A percentile compares a stretch with the other conserved stretches of the same genome.
These are phyloP conservation scores for Raphanus raphanistrum DNA, from an alignment of 345 rosid genomes.

Conservation along the genomic window DNA sequence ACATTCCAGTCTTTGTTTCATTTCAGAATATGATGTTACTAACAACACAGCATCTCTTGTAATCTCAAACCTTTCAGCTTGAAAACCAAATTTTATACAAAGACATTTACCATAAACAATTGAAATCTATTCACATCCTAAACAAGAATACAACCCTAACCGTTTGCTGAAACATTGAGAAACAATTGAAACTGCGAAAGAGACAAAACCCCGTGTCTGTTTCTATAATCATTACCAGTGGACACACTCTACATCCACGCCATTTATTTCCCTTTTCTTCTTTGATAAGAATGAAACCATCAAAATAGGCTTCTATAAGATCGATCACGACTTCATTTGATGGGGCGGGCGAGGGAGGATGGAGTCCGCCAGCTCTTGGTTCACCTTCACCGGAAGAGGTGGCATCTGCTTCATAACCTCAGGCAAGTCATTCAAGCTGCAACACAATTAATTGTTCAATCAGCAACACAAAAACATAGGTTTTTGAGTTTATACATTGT, in stretches of 20 bases:
- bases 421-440: conserved; percentile 78
- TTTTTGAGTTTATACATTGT: not conserved
- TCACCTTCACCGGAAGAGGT: conserved; percentile 73
- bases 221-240: conserved; percentile 33
- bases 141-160: conserved; percentile 30
- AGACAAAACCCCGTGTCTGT: not conserved
- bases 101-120: conserved; percentile 32
- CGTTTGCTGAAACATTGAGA: conserved; percentile 33
- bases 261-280: conserved; percentile 25
- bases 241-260: conserved; percentile 19
- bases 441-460: conserved; percentile 18
- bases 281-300: not conserved
- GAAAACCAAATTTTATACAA: conserved; percentile 33
- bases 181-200: conserved; percentile 11
- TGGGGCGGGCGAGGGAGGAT: conserved; percentile 57
- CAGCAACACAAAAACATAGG: not conserved
- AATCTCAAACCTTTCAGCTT: conserved; percentile 30
- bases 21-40: not conserved
- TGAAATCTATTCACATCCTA: conserved; percentile 49
- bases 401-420: conserved; percentile 93
- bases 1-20: not conserved
- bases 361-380: conserved; percentile 69
- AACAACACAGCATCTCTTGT: conserved; percentile 9
- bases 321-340: conserved; percentile 52
- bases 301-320: not conserved